Base-by-base conservation (phyloP, 2,329 filamentous ascomycete species). In the Aspergillus pseudotamarii region DNA sequence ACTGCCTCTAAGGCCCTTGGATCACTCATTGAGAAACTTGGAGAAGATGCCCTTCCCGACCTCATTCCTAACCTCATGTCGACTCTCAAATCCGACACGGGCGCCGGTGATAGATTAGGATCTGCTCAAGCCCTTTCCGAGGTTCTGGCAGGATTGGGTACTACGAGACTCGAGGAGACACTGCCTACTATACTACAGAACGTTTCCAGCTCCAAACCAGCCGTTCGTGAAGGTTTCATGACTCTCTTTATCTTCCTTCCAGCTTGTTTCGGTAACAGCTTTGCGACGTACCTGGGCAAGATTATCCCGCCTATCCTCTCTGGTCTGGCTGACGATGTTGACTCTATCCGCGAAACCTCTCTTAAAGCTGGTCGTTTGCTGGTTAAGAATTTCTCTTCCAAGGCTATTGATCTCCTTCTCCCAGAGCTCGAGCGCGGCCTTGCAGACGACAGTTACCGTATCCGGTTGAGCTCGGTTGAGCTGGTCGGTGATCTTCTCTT, bases 181-280 rank as follows among this genome's bases (percentile, higher is more conserved):
- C 83, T 99, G 53, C 96, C 95, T 45, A 97, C 94, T 14, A 97
- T 99, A 71, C 81, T 99, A 46, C 94, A 98, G 73, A 99, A 99
- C 73, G 94, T 97, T 68, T 89, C 93, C 70, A 98, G 94, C 72
- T 88, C 90, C 69, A 97, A 97, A 79, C 78, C 95, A 21, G 89
- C 93, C 60, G 93, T 99, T 67, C 89, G 95, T 72, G 95, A 99
- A 83, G 95, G 95, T 53, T 99, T 99, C 83, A 99, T 99, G 95
- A 97, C 95, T 9, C 86, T 99, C 46, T 99, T 99, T 81, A 98
- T 99, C 69, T 99, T 97, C 86, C 88, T 99, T 81, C 95, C 95
- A 14, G 95, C 97, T 59, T 99, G 95, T 81, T 99, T 99, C 73
- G 95, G 95, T 73, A 99, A 99, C 85, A 96, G 94, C 78, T 99